Base-by-base conservation (phyloP, 2,329 filamentous ascomycete species). In the Claviceps purpurea region DNA sequence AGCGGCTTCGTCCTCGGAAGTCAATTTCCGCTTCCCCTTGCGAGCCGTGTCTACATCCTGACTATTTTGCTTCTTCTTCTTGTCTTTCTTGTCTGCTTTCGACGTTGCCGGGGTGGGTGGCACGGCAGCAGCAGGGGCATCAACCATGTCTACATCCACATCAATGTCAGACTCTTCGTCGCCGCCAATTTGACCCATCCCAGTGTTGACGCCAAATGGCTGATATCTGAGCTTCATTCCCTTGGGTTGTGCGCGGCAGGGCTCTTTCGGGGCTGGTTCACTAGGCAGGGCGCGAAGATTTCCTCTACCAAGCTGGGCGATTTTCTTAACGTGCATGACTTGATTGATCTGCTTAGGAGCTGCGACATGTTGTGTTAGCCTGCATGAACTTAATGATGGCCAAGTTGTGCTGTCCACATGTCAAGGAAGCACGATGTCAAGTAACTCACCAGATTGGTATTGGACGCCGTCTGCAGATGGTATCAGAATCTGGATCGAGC, bases 201-300 rank as follows among this genome's bases (percentile, higher is more conserved):
- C 54, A 22, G 59, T 61, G 53, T 60, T 61, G 44, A 78, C 72
- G 30, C 85, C 85, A 45, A 84, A 77, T 1, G 85, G 85, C 51
- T 76, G 75, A 65, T 78, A 89, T 38, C 85, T 78, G 65, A 82
- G 77, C 60, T 76, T 80, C 51, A 90, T 68, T 6, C 81, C 83
- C 59, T 77, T 73, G 1, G 86, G 84, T 63, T 89, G 86, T 46
- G 77, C 71, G 54, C 82, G 77, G 48, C 79, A 71, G 1, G 73
- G 64, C 54, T 72, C 78, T 52, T 75, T 70, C 4, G 75, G 68
- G 2, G 73, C 69, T 47, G 73, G 70, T 22, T 70, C 73, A 11
- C 52, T 53, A n/a, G 52, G 67, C 52, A 65, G 57, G 16, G 55
- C 52, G 20, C 22, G 45, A 4, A 40, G 38, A 24, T 51, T 53